Conservation (phyloP, 371 early-diverging fungal genomes). For the Mortierella polycephala region DNA sequence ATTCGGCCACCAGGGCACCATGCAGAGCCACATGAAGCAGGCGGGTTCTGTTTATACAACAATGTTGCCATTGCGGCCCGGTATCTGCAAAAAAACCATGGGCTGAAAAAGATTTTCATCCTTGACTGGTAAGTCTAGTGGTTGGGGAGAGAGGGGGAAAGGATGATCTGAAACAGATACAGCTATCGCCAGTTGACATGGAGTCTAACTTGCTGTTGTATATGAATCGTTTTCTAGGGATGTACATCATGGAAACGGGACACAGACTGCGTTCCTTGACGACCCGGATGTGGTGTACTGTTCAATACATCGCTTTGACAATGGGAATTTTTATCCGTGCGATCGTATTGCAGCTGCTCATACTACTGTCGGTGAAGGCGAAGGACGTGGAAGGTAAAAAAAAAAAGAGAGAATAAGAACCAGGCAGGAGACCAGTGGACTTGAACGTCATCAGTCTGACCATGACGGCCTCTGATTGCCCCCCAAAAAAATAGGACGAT, state of each 20-base stretch:
- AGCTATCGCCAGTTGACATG: neutral
- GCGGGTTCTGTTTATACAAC: conserved; percentile 92
- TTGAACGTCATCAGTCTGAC: no score
- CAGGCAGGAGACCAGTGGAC: no score
- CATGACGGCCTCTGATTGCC: neutral
- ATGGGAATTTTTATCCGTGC: conserved; percentile 82
- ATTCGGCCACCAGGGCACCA: conserved; percentile 94
- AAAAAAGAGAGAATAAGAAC: no score
- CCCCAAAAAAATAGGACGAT: conserved; percentile 66
- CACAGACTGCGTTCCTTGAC: conserved; percentile 80
- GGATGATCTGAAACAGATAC: neutral
- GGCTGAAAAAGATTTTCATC: conserved; percentile 75
- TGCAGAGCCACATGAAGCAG: conserved; percentile 76
- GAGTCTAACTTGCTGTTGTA: no score
- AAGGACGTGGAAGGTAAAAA: conserved; percentile 76
- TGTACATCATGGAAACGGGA: conserved; percentile 96
- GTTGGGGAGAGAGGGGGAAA: neutral
- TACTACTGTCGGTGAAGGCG: conserved; percentile 66
- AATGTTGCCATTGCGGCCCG: conserved; percentile 87
- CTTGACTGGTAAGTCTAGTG: conserved; percentile 80
- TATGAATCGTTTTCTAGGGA: conserved; percentile 66
- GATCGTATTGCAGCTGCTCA: conserved; percentile 63
- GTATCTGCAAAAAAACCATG: conserved; percentile 59
- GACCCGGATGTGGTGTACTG: conserved; percentile 85
- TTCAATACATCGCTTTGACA: conserved; percentile 88